Evolutionary conservation across 2,329 filamentous ascomycete species (phyloP).

Genomic region (Diplodia intermedia): DNA sequence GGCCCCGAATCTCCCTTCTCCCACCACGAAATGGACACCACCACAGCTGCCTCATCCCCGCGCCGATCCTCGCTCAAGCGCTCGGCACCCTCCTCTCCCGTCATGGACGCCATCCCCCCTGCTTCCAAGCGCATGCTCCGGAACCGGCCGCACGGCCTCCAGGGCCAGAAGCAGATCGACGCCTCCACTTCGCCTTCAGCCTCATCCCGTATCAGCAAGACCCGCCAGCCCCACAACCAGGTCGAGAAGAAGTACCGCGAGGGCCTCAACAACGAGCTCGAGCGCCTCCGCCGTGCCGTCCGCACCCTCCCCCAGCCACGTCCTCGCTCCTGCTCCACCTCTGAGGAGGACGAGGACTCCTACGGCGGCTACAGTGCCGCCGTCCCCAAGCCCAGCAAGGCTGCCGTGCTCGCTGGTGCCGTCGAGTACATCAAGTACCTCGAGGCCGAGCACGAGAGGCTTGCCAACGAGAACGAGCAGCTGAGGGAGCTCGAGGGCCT

Average conservation of each 20-base stretch:
- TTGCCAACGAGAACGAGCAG: conserved; percentile 41
- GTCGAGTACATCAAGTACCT: conserved; percentile 35
- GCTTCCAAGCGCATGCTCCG: conserved; percentile 28
- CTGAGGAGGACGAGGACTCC: conserved; percentile 24
- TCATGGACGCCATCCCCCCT: conserved; percentile 38
- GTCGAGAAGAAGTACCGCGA: conserved; percentile 45
- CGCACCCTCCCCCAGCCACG: conserved; percentile 44
- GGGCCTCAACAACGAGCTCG: conserved; percentile 44
- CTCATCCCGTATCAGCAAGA: conserved; percentile 32
- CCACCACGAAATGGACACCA: conserved; percentile 35
- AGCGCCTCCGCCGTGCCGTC: conserved; percentile 41
- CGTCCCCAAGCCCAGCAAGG: conserved; percentile 36
- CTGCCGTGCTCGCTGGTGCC: conserved; percentile 36
- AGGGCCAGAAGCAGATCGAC: conserved; percentile 25
- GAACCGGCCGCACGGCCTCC: conserved; percentile 22
- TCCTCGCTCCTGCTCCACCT: conserved; percentile 36
- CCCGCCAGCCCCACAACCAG: conserved; percentile 46
- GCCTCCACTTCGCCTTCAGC: conserved; percentile 15
- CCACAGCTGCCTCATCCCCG: conserved; percentile 27
- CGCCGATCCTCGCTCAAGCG: conserved; percentile 39
- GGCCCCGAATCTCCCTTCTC: conserved; percentile 43
- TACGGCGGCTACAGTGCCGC: conserved; percentile 28
- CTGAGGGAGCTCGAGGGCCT: conserved; percentile 36
- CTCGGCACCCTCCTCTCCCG: conserved; percentile 40
- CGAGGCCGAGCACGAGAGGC: conserved; percentile 33